Evolutionary conservation across 2,329 filamentous ascomycete genomes (phyloP).

Genomic region (Fusarium goolgardi): DNA sequence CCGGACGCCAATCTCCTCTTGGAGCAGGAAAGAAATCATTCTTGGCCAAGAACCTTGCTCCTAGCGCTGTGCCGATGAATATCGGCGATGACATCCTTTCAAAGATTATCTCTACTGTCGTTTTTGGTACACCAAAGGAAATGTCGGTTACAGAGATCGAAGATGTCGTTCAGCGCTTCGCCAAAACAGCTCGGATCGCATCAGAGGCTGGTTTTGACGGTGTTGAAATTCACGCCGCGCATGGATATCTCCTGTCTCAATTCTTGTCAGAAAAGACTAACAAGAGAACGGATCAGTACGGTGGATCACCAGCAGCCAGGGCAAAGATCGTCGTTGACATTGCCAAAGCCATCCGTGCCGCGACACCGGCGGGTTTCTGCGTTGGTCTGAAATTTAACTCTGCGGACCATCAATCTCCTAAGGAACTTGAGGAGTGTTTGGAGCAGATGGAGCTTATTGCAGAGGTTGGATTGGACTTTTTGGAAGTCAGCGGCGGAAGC

Average conservation of each 20-base stretch:
- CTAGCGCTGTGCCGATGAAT: constrained; percentile 57
- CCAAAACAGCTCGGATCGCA: constrained; percentile 61
- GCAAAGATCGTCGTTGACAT: constrained; percentile 64
- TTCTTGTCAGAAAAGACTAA: constrained; percentile 66
- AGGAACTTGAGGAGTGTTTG: constrained; percentile 63
- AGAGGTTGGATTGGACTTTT: constrained; percentile 68
- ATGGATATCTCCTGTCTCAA: constrained; percentile 69
- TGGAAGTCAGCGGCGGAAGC: constrained; percentile 74
- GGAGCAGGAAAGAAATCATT: constrained; percentile 53
- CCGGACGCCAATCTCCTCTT: constrained; percentile 58
- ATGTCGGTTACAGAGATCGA: constrained; percentile 67
- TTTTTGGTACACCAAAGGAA: constrained; percentile 66
- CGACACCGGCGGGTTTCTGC: constrained; percentile 56
- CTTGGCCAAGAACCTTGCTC: constrained; percentile 56
- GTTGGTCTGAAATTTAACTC: constrained; percentile 68
- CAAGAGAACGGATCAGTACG: constrained; percentile 65
- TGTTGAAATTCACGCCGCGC: constrained; percentile 60
- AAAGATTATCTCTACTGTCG: constrained; percentile 47
- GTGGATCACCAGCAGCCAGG: constrained; percentile 62
- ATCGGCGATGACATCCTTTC: constrained; percentile 56
- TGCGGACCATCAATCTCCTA: constrained; percentile 63
- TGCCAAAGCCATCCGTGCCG: constrained; percentile 56
- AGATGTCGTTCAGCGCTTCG: constrained; percentile 64
- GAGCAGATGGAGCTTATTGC: constrained; percentile 66
- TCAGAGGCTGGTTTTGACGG: constrained; percentile 60